These are phyloP conservation scores for Trifolium dubium DNA, from an alignment of 306 rosid species.

Conservation along the genomic window DNA sequence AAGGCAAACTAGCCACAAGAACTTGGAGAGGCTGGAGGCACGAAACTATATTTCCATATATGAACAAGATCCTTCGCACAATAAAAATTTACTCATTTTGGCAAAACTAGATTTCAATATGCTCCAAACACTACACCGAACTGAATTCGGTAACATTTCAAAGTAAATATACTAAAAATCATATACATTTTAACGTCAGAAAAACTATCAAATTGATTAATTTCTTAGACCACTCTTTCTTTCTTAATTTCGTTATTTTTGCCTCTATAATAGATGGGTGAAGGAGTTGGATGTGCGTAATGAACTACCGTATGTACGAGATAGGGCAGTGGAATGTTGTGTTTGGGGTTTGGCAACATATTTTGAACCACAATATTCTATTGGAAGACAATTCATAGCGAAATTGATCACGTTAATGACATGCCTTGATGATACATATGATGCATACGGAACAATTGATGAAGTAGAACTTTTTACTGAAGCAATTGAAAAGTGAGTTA, in stretches of 20 bases:
- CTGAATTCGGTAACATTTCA: too few relatives aligned
- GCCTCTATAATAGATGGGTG: neutral
- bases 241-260: neutral
- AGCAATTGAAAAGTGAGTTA: conserved; percentile 1
- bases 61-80: too few relatives aligned
- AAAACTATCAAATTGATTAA: too few relatives aligned
- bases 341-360: conserved; percentile 17
- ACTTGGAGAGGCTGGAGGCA: too few relatives aligned
- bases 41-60: too few relatives aligned
- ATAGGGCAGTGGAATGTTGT: conserved; percentile 35
- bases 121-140: too few relatives aligned
- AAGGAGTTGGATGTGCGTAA: neutral
- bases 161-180: too few relatives aligned
- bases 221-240: too few relatives aligned
- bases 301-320: conserved; percentile 13
- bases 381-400: conserved; percentile 19
- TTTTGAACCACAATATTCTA: conserved; percentile 29
- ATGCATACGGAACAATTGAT: neutral
- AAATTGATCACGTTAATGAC: neutral
- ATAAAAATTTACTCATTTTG: too few relatives aligned
- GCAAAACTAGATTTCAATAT: too few relatives aligned
- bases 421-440: neutral
- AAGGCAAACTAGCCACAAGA: too few relatives aligned
- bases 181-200: too few relatives aligned
- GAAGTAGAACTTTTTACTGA: neutral